phyloP scores from a whole-genome alignment of 345 rosid genomes.

The Salix caprea region DNA sequence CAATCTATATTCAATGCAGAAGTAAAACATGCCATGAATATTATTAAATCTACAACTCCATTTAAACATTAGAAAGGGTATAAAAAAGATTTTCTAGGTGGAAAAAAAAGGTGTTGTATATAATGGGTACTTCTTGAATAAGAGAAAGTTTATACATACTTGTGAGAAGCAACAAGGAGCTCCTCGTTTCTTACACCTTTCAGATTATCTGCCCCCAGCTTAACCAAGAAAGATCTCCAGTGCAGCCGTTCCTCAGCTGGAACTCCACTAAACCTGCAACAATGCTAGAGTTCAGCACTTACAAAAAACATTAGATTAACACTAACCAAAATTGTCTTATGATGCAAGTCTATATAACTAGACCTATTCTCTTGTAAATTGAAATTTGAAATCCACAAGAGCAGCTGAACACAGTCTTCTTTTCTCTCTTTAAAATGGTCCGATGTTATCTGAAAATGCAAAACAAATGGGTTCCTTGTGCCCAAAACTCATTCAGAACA shows the following conservation, averaged over 20 bases:
- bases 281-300: background rate
- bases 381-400: background rate
- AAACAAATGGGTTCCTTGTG: too few species aligned
- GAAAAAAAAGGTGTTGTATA: background rate
- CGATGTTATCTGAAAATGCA: too few species aligned
- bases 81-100: background rate
- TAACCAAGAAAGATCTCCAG: slow-evolving; percentile 91
- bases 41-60: background rate
- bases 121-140: background rate
- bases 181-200: slow-evolving; percentile 88
- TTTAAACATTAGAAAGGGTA: background rate
- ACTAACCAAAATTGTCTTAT: background rate
- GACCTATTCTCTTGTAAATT: background rate
- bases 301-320: background rate
- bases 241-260: slow-evolving; percentile 91
- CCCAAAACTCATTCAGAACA: too few species aligned
- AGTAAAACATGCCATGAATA: background rate
- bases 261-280: slow-evolving; percentile 82
- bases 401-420: background rate
- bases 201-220: slow-evolving; percentile 88
- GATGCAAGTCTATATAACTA: background rate
- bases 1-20: background rate
- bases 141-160: slow-evolving; percentile 40
- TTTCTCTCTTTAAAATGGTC: too few species aligned
- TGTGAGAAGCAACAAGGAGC: slow-evolving; percentile 93